phyloP scores from a whole-genome alignment of 1,284 basidiomycete genomes.

The Fomitopsis palustris region DNA sequence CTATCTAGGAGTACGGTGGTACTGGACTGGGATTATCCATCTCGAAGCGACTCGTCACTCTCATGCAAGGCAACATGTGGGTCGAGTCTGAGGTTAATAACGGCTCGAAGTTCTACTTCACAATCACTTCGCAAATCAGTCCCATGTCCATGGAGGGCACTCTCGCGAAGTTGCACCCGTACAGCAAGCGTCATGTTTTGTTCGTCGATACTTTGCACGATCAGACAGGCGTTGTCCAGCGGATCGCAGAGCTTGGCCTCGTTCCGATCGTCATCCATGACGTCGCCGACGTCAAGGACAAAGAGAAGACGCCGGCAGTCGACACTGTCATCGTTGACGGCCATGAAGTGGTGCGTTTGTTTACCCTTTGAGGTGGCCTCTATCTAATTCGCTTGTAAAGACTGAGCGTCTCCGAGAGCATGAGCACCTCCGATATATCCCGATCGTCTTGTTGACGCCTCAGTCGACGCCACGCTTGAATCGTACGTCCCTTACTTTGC shows the following conservation, averaged over 20 bases:
- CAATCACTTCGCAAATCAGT: slow-evolving; percentile 83
- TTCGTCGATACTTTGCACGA: slow-evolving; percentile 89
- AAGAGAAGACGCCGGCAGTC: slow-evolving; percentile 83
- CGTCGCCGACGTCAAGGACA: slow-evolving; percentile 76
- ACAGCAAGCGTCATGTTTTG: slow-evolving; percentile 77
- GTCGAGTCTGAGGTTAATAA: slow-evolving; percentile 91
- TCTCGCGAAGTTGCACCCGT: slow-evolving; percentile 74
- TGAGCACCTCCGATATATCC: slow-evolving; percentile 95
- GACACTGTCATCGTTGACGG: slow-evolving; percentile 97
- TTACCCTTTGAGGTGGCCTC: not conserved
- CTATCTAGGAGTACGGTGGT: slow-evolving; percentile 86
- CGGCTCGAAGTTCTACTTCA: slow-evolving; percentile 97
- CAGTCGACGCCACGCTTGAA: slow-evolving; percentile 67
- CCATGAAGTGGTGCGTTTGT: slow-evolving; percentile 66
- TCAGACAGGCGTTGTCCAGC: slow-evolving; percentile 71
- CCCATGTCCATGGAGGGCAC: slow-evolving; percentile 71
- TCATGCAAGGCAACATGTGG: slow-evolving; percentile 99
- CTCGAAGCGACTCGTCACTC: slow-evolving; percentile 91
- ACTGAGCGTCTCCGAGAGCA: slow-evolving; percentile 88
- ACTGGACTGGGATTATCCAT: slow-evolving; percentile 97
- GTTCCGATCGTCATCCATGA: slow-evolving; percentile 78
- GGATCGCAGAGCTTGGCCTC: slow-evolving; percentile 82
- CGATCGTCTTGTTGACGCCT: slow-evolving; percentile 91
- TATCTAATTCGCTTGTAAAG: slow-evolving; percentile 34
- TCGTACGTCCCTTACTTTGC: slow-evolving; percentile 44